Conservation (phyloP, 306 rosid species). For the Cucurbita pepo region DNA sequence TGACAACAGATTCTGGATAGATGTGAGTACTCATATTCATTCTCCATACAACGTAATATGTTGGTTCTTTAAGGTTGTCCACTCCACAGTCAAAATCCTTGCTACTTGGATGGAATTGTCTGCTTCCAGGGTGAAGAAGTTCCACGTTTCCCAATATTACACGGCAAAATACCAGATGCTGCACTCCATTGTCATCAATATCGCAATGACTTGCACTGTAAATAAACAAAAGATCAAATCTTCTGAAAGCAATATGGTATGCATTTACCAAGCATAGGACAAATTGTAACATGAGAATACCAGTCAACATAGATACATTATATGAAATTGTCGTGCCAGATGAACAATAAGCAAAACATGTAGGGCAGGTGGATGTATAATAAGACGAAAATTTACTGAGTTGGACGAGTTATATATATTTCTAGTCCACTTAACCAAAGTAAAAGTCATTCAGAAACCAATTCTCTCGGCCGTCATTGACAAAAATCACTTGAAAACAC, state of each 20-base stretch:
- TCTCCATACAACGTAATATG: slow-evolving; percentile 48
- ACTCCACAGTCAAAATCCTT: slow-evolving; percentile 72
- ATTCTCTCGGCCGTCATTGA: too few relatives aligned
- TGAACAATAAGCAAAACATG: neutral
- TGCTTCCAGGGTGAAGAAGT: slow-evolving; percentile 39
- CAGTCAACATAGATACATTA: neutral
- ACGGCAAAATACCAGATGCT: slow-evolving; percentile 55
- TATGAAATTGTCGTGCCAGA: neutral
- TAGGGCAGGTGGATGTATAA: neutral
- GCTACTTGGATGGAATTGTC: slow-evolving; percentile 59
- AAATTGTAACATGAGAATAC: neutral
- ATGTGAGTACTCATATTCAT: slow-evolving; percentile 70
- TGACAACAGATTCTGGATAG: slow-evolving; percentile 65
- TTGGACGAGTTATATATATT: neutral
- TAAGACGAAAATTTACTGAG: neutral
- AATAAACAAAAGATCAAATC: slow-evolving; percentile 24
- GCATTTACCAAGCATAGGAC: neutral
- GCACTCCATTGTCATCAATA: slow-evolving; percentile 71
- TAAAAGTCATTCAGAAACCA: too few relatives aligned
- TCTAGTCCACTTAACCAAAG: too few relatives aligned
- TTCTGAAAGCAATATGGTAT: slow-evolving; percentile 8
- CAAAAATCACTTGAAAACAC: too few relatives aligned
- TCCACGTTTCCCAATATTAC: slow-evolving; percentile 80
- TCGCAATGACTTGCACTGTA: slow-evolving; percentile 55
- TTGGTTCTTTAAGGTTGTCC: slow-evolving; percentile 59